Evolutionary conservation across 306 rosid species (phyloP).

Genomic region (Abrus pulchellus): DNA sequence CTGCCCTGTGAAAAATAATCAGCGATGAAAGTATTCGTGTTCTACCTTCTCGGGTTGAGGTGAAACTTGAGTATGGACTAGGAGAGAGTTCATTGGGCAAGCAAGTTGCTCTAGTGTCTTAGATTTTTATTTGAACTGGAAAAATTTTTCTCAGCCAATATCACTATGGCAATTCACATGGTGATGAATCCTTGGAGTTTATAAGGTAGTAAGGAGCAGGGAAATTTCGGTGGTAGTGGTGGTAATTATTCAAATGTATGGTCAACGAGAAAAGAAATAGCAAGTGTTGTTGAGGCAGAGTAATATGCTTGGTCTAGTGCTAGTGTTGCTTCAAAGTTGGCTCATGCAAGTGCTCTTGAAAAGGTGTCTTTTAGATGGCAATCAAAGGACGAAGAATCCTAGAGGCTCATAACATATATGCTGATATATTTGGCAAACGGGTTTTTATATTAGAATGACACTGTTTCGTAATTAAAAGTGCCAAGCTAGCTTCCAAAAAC

Average conservation of each 20-base stretch:
- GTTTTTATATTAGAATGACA: no score
- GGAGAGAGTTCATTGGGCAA: slow-evolving; percentile 63
- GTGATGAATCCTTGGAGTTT: slow-evolving; percentile 60
- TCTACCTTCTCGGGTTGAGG: slow-evolving; percentile 58
- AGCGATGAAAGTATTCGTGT: slow-evolving; percentile 77
- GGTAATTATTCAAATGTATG: slow-evolving; percentile 74
- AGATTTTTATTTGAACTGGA: slow-evolving; percentile 50
- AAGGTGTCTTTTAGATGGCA: slow-evolving; percentile 99
- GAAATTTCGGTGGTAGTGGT: slow-evolving; percentile 39
- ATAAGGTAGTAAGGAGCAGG: slow-evolving; percentile 62
- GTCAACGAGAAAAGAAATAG: slow-evolving; percentile 84
- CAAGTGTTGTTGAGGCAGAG: slow-evolving; percentile 59
- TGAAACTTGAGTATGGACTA: slow-evolving; percentile 62
- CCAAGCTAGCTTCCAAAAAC: no score
- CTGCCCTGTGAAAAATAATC: slow-evolving; percentile 70
- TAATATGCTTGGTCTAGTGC: slow-evolving; percentile 75
- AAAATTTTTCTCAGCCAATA: slow-evolving; percentile 71
- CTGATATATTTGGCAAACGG: no score
- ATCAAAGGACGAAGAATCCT: slow-evolving; percentile 50
- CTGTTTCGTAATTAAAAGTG: no score
- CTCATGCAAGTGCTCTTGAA: slow-evolving; percentile 88
- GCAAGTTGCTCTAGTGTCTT: slow-evolving; percentile 64
- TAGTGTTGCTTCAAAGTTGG: slow-evolving; percentile 81
- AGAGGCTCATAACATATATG: no score
- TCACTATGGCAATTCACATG: slow-evolving; percentile 50